Conservation (phyloP, 2,329 filamentous ascomycete species). For the Colletotrichum sp. region DNA sequence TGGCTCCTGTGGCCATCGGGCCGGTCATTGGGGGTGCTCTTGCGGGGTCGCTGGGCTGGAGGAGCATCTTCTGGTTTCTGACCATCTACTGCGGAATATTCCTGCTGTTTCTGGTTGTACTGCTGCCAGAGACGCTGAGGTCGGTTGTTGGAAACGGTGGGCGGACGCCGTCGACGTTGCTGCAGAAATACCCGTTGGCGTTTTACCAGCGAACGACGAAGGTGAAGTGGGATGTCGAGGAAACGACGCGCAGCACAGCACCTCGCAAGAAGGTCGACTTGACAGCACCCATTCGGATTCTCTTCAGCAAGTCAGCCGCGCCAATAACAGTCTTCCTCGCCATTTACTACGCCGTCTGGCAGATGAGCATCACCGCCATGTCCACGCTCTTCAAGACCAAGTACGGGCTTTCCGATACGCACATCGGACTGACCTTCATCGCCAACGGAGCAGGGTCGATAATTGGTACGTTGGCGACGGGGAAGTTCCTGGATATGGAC, state of each 20-base stretch:
- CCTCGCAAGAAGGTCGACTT: conserved; percentile 44
- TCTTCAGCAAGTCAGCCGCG: conserved; percentile 46
- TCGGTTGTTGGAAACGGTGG: conserved; percentile 48
- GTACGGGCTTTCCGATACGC: conserved; percentile 47
- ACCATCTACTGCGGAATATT: conserved; percentile 44
- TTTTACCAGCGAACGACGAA: conserved; percentile 37
- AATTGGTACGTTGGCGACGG: conserved; percentile 54
- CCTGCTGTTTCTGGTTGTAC: conserved; percentile 41
- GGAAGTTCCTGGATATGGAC: conserved; percentile 56
- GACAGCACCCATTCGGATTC: conserved; percentile 49
- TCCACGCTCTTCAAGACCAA: conserved; percentile 49
- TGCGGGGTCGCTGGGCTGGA: conserved; percentile 55
- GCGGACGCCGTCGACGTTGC: conserved; percentile 18
- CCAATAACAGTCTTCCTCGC: conserved; percentile 52
- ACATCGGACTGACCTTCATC: conserved; percentile 57
- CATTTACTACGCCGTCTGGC: conserved; percentile 58
- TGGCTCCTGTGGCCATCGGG: conserved; percentile 42
- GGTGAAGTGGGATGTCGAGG: conserved; percentile 17
- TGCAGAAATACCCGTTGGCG: conserved; percentile 32
- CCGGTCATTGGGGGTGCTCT: conserved; percentile 60
- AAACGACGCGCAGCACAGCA: too few relatives aligned
- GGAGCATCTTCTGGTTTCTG: conserved; percentile 60
- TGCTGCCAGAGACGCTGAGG: conserved; percentile 52
- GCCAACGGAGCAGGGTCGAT: conserved; percentile 61
- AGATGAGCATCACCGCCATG: conserved; percentile 60